These are phyloP conservation scores for Synchytrium microbalum DNA, from an alignment of 371 early-diverging fungal species.

Conservation along the genomic window DNA sequence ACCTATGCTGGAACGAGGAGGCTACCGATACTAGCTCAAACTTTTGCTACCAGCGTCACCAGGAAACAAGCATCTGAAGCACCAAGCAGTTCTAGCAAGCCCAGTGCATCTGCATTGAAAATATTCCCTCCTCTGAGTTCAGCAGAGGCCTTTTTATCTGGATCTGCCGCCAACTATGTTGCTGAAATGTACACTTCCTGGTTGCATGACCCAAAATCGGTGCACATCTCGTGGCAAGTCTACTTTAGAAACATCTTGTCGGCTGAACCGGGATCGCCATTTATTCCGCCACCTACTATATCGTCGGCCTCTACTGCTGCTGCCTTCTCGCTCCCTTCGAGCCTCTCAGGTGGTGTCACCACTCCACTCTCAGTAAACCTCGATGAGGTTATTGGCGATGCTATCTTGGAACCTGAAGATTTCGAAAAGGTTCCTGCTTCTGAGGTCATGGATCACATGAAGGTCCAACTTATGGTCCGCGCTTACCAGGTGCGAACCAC, in stretches of 20 bases:
- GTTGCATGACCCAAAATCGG: constrained; percentile 80
- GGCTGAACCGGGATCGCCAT: constrained; percentile 32
- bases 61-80: neutral
- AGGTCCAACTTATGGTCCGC: constrained; percentile 93
- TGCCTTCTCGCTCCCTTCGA: neutral
- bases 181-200: constrained; percentile 95
- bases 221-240: constrained; percentile 93
- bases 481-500: constrained; percentile 74
- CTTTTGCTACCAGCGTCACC: neutral
- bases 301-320: constrained; percentile 24
- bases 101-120: neutral
- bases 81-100: neutral
- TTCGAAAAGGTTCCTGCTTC: constrained; percentile 26
- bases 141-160: constrained; percentile 57
- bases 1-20: too few relatives aligned
- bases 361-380: neutral
- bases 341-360: neutral
- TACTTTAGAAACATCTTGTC: constrained; percentile 87
- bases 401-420: neutral
- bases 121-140: neutral
- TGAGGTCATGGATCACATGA: constrained; percentile 91
- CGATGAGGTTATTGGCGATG: neutral
- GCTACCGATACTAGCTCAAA: neutral
- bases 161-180: constrained; percentile 75
- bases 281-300: constrained; percentile 43